Conservation (phyloP, 148 eudicot genomes). For the Camellia granthamiana region DNA sequence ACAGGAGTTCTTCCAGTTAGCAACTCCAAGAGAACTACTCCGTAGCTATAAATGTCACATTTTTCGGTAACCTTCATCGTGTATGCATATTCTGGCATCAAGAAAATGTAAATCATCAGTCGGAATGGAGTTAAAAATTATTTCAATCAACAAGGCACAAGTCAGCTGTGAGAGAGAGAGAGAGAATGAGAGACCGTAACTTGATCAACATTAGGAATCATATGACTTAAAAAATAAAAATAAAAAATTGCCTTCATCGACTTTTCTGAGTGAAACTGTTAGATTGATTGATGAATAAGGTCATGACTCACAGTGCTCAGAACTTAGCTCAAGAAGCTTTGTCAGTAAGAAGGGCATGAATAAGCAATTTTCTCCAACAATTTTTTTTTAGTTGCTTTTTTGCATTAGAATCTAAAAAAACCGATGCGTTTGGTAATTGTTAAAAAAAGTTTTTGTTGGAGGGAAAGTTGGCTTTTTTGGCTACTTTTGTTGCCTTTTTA, state of each 20-base stretch:
- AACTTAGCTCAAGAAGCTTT: not conserved
- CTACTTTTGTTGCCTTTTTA: no score
- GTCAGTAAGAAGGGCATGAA: not conserved
- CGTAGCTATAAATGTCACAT: conserved; percentile 96
- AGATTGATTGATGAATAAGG: not conserved
- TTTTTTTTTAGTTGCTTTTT: no score
- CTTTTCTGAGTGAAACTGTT: not conserved
- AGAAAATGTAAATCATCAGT: conserved; percentile 1
- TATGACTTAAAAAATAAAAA: not conserved
- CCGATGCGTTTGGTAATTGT: no score
- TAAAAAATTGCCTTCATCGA: not conserved
- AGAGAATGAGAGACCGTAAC: not conserved
- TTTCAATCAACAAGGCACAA: not conserved
- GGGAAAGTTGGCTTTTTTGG: no score
- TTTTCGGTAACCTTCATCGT: conserved; percentile 97
- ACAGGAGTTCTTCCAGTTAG: conserved; percentile 88
- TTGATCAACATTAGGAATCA: not conserved
- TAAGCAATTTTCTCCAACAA: not conserved
- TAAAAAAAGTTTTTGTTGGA: no score
- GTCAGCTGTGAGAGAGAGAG: not conserved
- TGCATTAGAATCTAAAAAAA: no score
- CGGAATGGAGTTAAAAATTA: not conserved
- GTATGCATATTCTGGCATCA: conserved; percentile 83
- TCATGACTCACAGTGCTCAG: not conserved
- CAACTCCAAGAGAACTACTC: conserved; percentile 88